A percentile compares a stretch with the other conserved stretches of the same genome.
phyloP scores from a whole-genome alignment of 2,329 filamentous ascomycete species.

The Macrophomina tecta region DNA sequence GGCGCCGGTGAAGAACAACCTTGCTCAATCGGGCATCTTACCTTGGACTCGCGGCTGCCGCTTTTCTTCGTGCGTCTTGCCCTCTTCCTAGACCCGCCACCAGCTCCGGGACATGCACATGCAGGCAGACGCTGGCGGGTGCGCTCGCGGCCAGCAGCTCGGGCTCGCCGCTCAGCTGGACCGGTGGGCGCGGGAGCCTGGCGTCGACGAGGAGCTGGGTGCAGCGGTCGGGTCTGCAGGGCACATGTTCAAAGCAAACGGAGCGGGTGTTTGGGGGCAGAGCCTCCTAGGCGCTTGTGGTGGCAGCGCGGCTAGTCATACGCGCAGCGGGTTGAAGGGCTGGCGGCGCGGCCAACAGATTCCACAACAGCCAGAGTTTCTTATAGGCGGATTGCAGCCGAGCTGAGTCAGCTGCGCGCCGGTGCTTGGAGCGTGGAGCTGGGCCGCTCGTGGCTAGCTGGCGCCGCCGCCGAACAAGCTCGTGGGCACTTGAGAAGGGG shows the following conservation, averaged over 20 bases:
- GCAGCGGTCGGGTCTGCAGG: constrained; percentile 3
- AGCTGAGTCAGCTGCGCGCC: constrained; percentile 5
- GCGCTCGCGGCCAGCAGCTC: constrained; percentile 1
- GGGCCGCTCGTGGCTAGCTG: constrained; percentile 10
- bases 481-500: constrained; percentile 4
- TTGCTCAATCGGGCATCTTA: constrained; percentile 24
- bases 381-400: constrained; percentile 20
- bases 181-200: background rate
- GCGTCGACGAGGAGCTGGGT: constrained; percentile 7
- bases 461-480: constrained; percentile 8
- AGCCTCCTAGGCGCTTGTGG: constrained; percentile 5
- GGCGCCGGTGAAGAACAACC: constrained; percentile 2
- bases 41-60: constrained; percentile 12
- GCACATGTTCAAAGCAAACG: constrained; percentile 18
- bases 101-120: constrained; percentile 1
- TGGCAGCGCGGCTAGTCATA: constrained; percentile 9
- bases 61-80: constrained; percentile 16
- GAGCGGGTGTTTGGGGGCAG: background rate
- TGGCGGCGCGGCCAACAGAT: constrained; percentile 11
- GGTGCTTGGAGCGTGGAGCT: background rate
- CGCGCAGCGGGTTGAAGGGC: constrained; percentile 16
- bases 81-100: constrained; percentile 16
- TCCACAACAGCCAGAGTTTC: constrained; percentile 7
- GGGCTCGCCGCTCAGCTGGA: constrained; percentile 21
- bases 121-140: constrained; percentile 3